phyloP scores from a whole-genome alignment of 1,139 yeast genomes.

The Suhomyces coccinellae region DNA sequence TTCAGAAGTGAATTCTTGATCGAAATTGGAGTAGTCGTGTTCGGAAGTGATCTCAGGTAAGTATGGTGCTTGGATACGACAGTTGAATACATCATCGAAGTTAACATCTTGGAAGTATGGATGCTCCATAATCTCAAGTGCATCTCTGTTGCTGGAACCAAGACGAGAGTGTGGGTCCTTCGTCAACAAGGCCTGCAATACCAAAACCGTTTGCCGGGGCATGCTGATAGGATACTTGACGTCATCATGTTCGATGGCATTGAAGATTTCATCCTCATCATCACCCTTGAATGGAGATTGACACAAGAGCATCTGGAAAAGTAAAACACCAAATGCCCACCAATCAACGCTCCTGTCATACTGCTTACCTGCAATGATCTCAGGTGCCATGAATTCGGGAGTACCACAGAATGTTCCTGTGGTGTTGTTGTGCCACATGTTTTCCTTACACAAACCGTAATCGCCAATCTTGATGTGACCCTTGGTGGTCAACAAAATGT shows the following conservation, averaged over 20 bases:
- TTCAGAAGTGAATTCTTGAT: conserved; percentile 91
- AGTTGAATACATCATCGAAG: conserved; percentile 78
- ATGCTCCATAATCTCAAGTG: conserved; percentile 91
- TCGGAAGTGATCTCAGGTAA: conserved; percentile 80
- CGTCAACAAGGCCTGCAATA: conserved; percentile 84
- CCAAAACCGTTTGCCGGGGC: conserved; percentile 96
- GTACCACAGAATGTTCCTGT: conserved; percentile 98
- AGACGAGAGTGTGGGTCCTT: conserved; percentile 83
- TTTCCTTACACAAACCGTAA: conserved; percentile 94
- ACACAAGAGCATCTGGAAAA: conserved; percentile 94
- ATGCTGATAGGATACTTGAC: conserved; percentile 97
- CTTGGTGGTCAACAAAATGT: conserved; percentile 78
- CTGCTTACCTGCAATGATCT: conserved; percentile 86
- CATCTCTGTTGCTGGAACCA: conserved; percentile 87
- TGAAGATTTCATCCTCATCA: conserved; percentile 96
- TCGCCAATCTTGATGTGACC: conserved; percentile 99
- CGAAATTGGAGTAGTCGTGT: conserved; percentile 91
- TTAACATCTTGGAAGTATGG: conserved; percentile 88
- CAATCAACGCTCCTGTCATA: conserved; percentile 96
- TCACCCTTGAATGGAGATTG: conserved; percentile 98
- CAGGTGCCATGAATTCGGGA: conserved; percentile 99
- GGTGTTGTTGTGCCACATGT: conserved; percentile 88
- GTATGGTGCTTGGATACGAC: conserved; percentile 82
- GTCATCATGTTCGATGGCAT: conserved; percentile 96
- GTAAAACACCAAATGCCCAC: conserved; percentile 99